Percentiles rank a stretch among this genome's conserved stretches.
These are phyloP conservation scores for Silybum marianum DNA, from an alignment of 129 eudicot species.

Conservation along the genomic window DNA sequence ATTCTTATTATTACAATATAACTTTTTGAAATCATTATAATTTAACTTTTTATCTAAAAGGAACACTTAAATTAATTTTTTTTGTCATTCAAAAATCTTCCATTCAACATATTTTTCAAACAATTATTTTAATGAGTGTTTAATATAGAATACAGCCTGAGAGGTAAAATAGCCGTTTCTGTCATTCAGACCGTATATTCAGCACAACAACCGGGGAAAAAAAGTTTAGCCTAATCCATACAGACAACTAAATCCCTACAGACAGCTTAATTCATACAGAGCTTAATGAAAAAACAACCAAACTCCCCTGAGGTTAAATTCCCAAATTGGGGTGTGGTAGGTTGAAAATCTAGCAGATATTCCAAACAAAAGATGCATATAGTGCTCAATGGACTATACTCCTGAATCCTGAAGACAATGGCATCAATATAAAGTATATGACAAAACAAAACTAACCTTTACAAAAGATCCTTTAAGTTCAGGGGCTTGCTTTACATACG, in stretches of 20 bases:
- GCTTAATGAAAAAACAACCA: background rate
- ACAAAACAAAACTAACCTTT: constrained; percentile 51
- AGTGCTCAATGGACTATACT: background rate
- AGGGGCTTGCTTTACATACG: constrained; percentile 80
- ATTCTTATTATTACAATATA: background rate
- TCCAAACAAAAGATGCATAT: background rate
- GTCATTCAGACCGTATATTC: background rate
- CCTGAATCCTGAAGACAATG: background rate
- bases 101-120: background rate
- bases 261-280: background rate
- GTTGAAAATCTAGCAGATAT: background rate
- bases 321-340: background rate
- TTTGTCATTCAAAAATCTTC: background rate
- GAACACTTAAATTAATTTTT: background rate
- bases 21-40: background rate
- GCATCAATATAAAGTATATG: background rate
- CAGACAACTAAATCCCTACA: background rate
- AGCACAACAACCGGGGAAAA: background rate
- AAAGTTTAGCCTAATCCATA: background rate
- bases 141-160: background rate
- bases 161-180: background rate
- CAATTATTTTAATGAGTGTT: background rate
- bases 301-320: background rate
- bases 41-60: background rate
- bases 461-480: constrained; percentile 86